These are phyloP conservation scores for Phaeophleospora eucalypticola DNA, from an alignment of 2,329 filamentous ascomycete genomes.

Conservation along the genomic window DNA sequence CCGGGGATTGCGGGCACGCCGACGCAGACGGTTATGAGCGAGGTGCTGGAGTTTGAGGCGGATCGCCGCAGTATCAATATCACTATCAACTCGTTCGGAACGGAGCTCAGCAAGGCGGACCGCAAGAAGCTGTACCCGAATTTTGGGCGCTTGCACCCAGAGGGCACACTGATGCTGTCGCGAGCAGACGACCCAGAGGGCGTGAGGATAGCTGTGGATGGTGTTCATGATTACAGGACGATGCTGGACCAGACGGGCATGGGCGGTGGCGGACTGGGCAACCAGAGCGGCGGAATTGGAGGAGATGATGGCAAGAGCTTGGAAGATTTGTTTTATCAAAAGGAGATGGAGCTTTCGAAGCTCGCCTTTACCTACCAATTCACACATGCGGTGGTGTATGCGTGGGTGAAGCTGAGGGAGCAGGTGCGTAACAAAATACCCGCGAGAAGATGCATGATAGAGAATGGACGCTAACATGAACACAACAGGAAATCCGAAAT, in stretches of 20 bases:
- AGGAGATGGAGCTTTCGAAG: constrained; percentile 99
- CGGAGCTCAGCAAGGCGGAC: constrained; percentile 87
- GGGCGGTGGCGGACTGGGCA: constrained; percentile 70
- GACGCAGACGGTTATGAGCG: constrained; percentile 90
- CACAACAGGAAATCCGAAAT: constrained; percentile 91
- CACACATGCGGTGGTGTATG: constrained; percentile 89
- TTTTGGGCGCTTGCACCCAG: constrained; percentile 87
- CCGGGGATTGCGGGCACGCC: constrained; percentile 82
- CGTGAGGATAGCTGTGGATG: constrained; percentile 88
- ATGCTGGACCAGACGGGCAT: constrained; percentile 92
- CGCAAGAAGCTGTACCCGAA: constrained; percentile 93
- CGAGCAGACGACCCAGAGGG: constrained; percentile 92
- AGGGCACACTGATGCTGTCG: constrained; percentile 91
- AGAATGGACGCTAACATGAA: neutral
- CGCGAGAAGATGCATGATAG: no score
- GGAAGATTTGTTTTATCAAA: constrained; percentile 98
- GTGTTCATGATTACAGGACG: constrained; percentile 85
- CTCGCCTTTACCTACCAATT: constrained; percentile 93
- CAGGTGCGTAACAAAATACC: constrained; percentile 63
- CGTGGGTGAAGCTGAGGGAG: constrained; percentile 95
- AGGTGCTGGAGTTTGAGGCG: constrained; percentile 94
- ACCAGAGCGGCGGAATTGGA: constrained; percentile 76
- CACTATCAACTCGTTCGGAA: constrained; percentile 96
- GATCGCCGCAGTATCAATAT: constrained; percentile 98
- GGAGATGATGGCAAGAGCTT: constrained; percentile 78